Evolutionary conservation across 225 moss, liverwort and hornwort genomes (phyloP).

Genomic region (Sphagnum contortum): DNA sequence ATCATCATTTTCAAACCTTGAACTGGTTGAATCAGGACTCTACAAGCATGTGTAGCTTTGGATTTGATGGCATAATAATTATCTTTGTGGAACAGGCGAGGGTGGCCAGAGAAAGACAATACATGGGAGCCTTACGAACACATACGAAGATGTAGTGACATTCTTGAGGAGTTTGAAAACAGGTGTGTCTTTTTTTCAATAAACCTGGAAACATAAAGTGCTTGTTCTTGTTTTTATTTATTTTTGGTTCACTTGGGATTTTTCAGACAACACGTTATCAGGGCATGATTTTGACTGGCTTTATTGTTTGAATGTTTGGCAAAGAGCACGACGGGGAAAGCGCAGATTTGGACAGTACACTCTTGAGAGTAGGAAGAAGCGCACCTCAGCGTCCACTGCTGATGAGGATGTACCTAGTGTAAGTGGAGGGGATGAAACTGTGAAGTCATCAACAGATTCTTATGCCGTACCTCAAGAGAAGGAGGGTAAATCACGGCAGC

Average conservation of each 20-base stretch:
- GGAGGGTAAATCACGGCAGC: slow-evolving; percentile 14
- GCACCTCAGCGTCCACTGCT: slow-evolving; percentile 29
- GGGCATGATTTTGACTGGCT: too few species aligned
- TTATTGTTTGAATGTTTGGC: slow-evolving; percentile 8
- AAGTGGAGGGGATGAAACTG: slow-evolving; percentile 54
- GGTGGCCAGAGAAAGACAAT: slow-evolving; percentile 41
- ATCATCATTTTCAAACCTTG: slow-evolving; percentile 1
- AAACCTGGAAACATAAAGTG: neutral
- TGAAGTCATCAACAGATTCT: slow-evolving; percentile 54
- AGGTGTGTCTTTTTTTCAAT: slow-evolving; percentile 12
- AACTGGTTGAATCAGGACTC: neutral
- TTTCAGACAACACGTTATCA: too few species aligned
- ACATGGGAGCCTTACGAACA: slow-evolving; percentile 47
- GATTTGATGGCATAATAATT: neutral
- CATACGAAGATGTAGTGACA: slow-evolving; percentile 32
- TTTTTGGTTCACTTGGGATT: too few species aligned
- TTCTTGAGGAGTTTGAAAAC: slow-evolving; percentile 42
- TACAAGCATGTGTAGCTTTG: neutral
- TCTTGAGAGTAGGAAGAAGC: slow-evolving; percentile 72
- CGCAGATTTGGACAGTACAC: slow-evolving; percentile 79
- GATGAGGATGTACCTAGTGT: slow-evolving; percentile 58
- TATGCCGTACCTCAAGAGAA: slow-evolving; percentile 53
- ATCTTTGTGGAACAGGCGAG: slow-evolving; percentile 22
- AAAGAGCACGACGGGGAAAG: slow-evolving; percentile 56
- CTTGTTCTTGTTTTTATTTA: neutral